Conservation (phyloP, 1,284 basidiomycete species). For the Paramarasmius palmivorus region DNA sequence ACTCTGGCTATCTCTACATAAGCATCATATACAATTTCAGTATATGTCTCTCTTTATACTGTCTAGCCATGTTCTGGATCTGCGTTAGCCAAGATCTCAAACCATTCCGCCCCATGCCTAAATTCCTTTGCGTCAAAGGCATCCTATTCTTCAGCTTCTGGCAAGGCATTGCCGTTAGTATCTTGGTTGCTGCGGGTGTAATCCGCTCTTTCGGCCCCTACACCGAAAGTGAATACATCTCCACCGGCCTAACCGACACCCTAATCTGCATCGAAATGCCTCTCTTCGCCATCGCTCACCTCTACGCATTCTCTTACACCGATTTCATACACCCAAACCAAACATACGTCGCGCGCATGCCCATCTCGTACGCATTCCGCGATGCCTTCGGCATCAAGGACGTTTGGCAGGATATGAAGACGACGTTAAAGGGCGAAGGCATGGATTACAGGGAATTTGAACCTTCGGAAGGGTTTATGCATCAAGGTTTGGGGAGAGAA, state of each 20-base stretch:
- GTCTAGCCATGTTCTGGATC: conserved; percentile 94
- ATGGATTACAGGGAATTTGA: conserved; percentile 97
- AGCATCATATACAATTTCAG: conserved; percentile 80
- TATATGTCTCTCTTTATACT: conserved; percentile 80
- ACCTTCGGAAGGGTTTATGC: conserved; percentile 90
- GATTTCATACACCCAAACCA: conserved; percentile 78
- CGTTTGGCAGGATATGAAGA: conserved; percentile 83
- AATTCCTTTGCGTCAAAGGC: conserved; percentile 97
- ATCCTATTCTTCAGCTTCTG: conserved; percentile 99
- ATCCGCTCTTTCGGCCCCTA: conserved; percentile 86
- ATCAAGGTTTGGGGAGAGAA: conserved; percentile 82
- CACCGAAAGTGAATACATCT: conserved; percentile 88
- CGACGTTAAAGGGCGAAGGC: conserved; percentile 84
- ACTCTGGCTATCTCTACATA: conserved; percentile 92
- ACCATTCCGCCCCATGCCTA: conserved; percentile 86
- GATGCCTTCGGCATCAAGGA: conserved; percentile 89
- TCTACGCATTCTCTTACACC: conserved; percentile 83
- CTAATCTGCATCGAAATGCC: conserved; percentile 98
- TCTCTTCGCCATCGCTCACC: conserved; percentile 91
- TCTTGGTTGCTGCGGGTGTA: conserved; percentile 80
- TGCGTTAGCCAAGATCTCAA: conserved; percentile 85
- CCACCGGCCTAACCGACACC: conserved; percentile 86
- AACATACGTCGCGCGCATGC: conserved; percentile 83
- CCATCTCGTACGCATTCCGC: conserved; percentile 81
- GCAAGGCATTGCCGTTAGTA: conserved; percentile 88